A percentile compares a stretch with the other conserved stretches of the same genome.
These are phyloP conservation scores for Marvania coccoides DNA, from an alignment of 139 green algal genomes.

Conservation along the genomic window DNA sequence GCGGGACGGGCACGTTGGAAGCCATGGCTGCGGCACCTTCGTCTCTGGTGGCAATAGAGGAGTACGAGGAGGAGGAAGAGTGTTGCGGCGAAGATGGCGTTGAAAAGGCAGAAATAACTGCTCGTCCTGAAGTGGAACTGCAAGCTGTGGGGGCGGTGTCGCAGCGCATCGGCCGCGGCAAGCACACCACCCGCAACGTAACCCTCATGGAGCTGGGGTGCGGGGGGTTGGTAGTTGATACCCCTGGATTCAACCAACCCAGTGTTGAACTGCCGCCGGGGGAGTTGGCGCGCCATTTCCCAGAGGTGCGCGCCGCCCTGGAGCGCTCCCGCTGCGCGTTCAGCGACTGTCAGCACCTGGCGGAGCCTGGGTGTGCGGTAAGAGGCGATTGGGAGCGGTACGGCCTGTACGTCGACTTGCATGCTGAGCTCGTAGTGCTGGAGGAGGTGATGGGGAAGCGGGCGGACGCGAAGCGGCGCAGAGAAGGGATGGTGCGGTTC, in stretches of 20 bases:
- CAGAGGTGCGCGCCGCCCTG: conserved; percentile 35
- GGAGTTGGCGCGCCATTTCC: conserved; percentile 47
- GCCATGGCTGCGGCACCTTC: conserved; percentile 1
- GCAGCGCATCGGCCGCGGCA: conserved; percentile 62
- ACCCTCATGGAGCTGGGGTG: conserved; percentile 60
- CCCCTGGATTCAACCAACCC: conserved; percentile 86
- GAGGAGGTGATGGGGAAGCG: conserved; percentile 33
- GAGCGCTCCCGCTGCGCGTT: conserved; percentile 46
- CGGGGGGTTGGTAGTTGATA: conserved; percentile 81
- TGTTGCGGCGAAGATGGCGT: not conserved
- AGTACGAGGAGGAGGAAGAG: not conserved
- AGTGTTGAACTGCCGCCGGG: conserved; percentile 24
- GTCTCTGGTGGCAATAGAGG: not conserved
- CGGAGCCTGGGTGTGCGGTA: conserved; percentile 81
- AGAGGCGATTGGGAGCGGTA: conserved; percentile 61
- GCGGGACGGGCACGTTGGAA: not conserved
- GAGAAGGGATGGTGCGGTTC: conserved; percentile 51
- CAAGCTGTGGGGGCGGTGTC: conserved; percentile 67
- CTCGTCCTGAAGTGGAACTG: conserved; percentile 3
- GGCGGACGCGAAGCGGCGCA: conserved; percentile 28
- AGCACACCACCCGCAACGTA: conserved; percentile 87
- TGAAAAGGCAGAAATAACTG: not conserved
- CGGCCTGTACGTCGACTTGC: conserved; percentile 63
- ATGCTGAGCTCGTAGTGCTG: conserved; percentile 45
- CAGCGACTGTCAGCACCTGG: conserved; percentile 77